Percentiles rank a stretch among this genome's conserved stretches.
phyloP scores from a whole-genome alignment of 805 yeast genomes.

The Zygotorulaspora sp. region DNA sequence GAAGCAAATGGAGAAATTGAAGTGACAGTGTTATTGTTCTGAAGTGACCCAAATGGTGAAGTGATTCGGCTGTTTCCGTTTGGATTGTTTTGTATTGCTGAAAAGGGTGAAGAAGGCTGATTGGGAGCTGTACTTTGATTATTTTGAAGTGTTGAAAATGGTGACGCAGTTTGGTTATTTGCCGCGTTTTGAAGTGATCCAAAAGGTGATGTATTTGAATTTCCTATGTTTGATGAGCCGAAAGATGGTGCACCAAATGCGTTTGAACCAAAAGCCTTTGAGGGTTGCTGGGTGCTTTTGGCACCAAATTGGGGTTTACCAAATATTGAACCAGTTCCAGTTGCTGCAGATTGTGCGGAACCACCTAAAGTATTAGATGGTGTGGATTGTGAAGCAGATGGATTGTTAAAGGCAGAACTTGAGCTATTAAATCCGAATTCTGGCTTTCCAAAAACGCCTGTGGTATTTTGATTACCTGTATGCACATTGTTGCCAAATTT shows the following conservation, averaged over 20 bases:
- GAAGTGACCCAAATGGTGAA: conserved; percentile 8
- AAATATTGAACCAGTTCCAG: conserved; percentile 9
- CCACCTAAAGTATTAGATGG: conserved; percentile 8
- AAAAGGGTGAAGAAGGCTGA: too few species aligned
- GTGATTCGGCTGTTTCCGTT: background rate
- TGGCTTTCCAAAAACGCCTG: conserved; percentile 19
- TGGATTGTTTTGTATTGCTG: background rate
- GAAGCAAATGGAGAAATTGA: conserved; percentile 13
- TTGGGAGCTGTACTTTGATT: too few species aligned
- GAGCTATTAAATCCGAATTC: conserved; percentile 16
- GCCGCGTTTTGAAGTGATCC: conserved; percentile 6
- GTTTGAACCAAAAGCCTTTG: conserved; percentile 8
- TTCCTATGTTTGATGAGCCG: conserved; percentile 25
- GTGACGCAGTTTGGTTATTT: conserved; percentile 7
- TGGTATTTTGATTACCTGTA: conserved; percentile 2
- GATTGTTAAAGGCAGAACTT: conserved; percentile 23
- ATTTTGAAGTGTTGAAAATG: too few species aligned
- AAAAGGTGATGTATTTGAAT: conserved; percentile 12
- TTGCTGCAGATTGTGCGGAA: conserved; percentile 1
- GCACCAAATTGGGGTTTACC: conserved; percentile 27
- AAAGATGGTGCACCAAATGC: conserved; percentile 23
- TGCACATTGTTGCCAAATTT: conserved; percentile 18
- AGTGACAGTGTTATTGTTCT: conserved; percentile 1
- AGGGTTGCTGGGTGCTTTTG: conserved; percentile 1
- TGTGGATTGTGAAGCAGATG: conserved; percentile 2